phyloP scores from a whole-genome alignment of 768 basidiomycete species.

The Omphalotus guepiniiformis region DNA sequence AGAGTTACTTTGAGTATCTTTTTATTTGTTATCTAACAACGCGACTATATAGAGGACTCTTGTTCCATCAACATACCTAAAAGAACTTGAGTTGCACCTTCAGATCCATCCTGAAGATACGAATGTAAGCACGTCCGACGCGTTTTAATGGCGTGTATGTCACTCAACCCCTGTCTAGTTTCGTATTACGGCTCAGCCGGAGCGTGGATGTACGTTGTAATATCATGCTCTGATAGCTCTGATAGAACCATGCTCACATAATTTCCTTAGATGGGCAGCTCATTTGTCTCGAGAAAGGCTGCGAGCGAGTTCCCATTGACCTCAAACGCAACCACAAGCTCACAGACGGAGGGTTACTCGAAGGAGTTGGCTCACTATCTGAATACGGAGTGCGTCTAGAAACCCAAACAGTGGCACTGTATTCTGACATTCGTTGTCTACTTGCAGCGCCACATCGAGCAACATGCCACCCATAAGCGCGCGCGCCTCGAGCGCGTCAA shows the following conservation, averaged over 20 bases:
- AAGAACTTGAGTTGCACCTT: background rate
- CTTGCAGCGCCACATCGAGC: constrained; percentile 4
- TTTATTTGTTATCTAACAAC: background rate
- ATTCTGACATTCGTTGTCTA: background rate
- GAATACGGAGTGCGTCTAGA: constrained; percentile 3
- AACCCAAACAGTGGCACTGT: background rate
- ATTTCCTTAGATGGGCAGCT: background rate
- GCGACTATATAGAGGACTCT: background rate
- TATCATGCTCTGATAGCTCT: background rate
- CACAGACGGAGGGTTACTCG: background rate
- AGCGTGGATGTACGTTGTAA: constrained; percentile 1
- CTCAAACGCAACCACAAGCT: background rate
- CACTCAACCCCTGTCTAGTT: constrained; percentile 1
- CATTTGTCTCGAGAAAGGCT: constrained; percentile 4
- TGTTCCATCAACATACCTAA: background rate
- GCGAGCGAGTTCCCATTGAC: background rate
- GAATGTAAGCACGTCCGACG: background rate
- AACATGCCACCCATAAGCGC: constrained; percentile 1
- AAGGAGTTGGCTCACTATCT: constrained; percentile 3
- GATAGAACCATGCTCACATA: background rate
- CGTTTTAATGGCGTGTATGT: background rate
- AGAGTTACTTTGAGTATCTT: too few relatives aligned
- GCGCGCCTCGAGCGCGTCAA: background rate
- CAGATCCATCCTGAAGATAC: constrained; percentile 1
- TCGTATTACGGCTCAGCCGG: background rate